These are phyloP conservation scores for Odontarrhena argentea DNA, from an alignment of 345 rosid species.

Conservation along the genomic window DNA sequence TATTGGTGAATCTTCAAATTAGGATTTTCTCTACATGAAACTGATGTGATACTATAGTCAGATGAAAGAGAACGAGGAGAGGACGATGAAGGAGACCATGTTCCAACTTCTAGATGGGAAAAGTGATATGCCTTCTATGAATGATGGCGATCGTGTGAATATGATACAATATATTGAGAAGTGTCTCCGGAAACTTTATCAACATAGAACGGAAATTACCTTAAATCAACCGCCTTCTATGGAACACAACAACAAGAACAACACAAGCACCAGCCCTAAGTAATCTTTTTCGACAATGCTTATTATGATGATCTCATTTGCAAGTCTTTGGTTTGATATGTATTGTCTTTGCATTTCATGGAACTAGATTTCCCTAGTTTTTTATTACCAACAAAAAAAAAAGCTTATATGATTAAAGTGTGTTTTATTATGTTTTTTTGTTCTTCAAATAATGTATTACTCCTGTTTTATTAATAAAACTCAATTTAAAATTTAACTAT, in stretches of 20 bases:
- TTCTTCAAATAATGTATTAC: no score
- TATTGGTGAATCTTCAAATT: no score
- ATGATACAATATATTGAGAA: slow-evolving; percentile 23
- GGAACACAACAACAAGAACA: neutral
- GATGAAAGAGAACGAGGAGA: slow-evolving; percentile 28
- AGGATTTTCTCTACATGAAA: no score
- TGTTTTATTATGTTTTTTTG: no score
- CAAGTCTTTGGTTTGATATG: slow-evolving; percentile 21
- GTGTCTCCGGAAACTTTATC: slow-evolving; percentile 18
- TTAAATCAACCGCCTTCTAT: neutral
- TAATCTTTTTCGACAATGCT: neutral
- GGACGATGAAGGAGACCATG: slow-evolving; percentile 28
- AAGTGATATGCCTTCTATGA: neutral
- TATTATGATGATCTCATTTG: neutral
- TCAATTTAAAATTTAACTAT: no score
- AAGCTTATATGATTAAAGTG: no score
- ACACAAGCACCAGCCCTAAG: slow-evolving; percentile 4
- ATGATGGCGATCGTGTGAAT: neutral
- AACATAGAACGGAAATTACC: neutral
- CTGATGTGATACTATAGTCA: neutral
- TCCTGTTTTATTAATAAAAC: no score
- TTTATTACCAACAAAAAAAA: no score
- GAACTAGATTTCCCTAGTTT: neutral
- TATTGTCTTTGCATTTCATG: slow-evolving; percentile 8
- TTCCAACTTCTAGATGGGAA: slow-evolving; percentile 11